phyloP scores from a whole-genome alignment of 176 grass and related monocot genomes.

The Zoysia japonica region DNA sequence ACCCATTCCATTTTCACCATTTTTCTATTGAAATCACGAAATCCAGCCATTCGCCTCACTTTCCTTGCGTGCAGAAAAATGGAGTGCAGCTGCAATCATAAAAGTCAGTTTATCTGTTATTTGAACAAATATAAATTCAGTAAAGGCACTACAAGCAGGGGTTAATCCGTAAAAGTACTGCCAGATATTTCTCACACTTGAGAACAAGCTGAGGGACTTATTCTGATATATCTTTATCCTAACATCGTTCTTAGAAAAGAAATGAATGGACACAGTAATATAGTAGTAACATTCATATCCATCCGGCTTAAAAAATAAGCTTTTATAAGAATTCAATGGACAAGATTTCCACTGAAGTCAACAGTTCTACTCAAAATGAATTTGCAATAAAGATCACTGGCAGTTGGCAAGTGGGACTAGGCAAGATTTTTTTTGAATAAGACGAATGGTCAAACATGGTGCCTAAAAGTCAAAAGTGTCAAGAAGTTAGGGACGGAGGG shows the following conservation, averaged over 20 bases:
- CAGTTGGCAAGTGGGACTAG: not conserved
- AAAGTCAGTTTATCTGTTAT: constrained; percentile 24
- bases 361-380: constrained; percentile 10
- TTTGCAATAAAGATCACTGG: not conserved
- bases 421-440: not conserved
- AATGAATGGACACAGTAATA: constrained; percentile 17
- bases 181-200: not conserved
- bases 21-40: constrained; percentile 55
- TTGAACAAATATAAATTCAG: constrained; percentile 15
- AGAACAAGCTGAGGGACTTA: not conserved
- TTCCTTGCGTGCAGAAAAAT: constrained; percentile 89
- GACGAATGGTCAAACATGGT: too few relatives aligned
- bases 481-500: too few relatives aligned
- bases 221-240: constrained; percentile 9
- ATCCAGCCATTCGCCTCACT: constrained; percentile 82
- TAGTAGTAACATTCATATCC: not conserved
- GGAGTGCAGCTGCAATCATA: constrained; percentile 75
- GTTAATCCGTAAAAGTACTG: not conserved
- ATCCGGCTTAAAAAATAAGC: not conserved
- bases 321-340: not conserved
- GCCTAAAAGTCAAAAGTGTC: too few relatives aligned
- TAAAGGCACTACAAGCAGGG: not conserved
- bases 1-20: constrained; percentile 83
- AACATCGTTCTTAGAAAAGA: not conserved
- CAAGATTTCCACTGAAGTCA: not conserved